Evolutionary conservation across 2,329 filamentous ascomycete genomes (phyloP), one percentile per base, ranked within the genome.

Genomic region (Neofusicoccum parvum): DNA sequence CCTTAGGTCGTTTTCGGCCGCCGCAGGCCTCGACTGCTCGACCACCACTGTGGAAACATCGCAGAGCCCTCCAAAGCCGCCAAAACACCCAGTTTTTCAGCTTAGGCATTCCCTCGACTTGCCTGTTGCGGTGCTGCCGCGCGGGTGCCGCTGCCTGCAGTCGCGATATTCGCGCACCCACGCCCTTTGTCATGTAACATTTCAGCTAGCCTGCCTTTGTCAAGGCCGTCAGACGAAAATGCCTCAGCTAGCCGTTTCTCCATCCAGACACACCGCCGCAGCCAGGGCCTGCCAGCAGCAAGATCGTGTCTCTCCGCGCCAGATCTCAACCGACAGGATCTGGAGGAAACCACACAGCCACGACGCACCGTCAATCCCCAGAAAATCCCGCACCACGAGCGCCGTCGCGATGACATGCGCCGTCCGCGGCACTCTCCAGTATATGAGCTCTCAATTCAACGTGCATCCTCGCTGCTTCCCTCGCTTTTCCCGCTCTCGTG

Each of bases 141-240:
- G 32, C 39, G 17, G 11, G 53, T 9, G 5, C 5, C 37, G 17
- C 15, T n/a, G 53, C 37, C 3, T n/a, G 9, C 17, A 10, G 41
- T 11, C 41, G 10, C n/a, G 56, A 60, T 34, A 48, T 37, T 60
- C 37, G 56, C 56, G 56, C 56, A 48, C 3, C 11, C 41, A 6
- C 10, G 9, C 41, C 41, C 41, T 60, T 36, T 60, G 56, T 60
- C 56, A 60, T 45, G 56, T 48, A 48, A 37, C 56, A 46, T 60
- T 48, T 15, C 56, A 60, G 56, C 56, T 60, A 60, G 56, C 41
- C 43, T 36, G n/a, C 27, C 43, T 48, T 48, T 60, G 56, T 60
- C 56, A 48, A 37, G 11, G 11, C 54, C 27, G 32, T 60, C 41
- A 60, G 27, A 20, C 54, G 56, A 48, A 60, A 60, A 60, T 60